phyloP scores from a whole-genome alignment of 1,284 basidiomycete genomes.

The Ganoderma boninense region DNA sequence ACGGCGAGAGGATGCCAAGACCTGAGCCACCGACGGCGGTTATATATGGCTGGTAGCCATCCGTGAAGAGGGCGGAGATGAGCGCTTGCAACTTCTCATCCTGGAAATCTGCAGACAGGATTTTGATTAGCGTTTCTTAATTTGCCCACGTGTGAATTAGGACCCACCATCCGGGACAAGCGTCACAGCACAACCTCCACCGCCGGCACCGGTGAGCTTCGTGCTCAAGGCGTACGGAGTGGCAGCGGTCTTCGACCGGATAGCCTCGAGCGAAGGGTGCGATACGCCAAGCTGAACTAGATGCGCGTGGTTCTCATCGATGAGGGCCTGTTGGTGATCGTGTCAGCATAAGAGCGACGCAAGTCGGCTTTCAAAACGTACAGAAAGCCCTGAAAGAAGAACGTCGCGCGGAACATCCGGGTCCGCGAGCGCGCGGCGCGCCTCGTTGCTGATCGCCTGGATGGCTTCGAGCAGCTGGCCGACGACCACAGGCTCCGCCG shows the following conservation, averaged over 20 bases:
- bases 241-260: conserved; percentile 74
- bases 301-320: conserved; percentile 90
- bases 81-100: conserved; percentile 65
- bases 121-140: conserved; percentile 11
- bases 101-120: conserved; percentile 62
- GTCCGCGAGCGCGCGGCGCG: conserved; percentile 77
- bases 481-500: conserved; percentile 80
- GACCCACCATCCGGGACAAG: conserved; percentile 87
- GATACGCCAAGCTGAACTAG: conserved; percentile 93
- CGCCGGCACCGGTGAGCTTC: conserved; percentile 99
- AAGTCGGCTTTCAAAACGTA: conserved; percentile 36
- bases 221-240: conserved; percentile 81
- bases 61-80: conserved; percentile 62
- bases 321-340: conserved; percentile 62
- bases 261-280: conserved; percentile 88
- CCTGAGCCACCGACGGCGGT: conserved; percentile 95
- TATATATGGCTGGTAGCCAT: conserved; percentile 87
- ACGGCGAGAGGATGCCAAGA: conserved; percentile 84
- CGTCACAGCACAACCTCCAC: conserved; percentile 97
- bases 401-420: conserved; percentile 71
- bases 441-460: conserved; percentile 85
- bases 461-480: conserved; percentile 79
- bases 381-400: conserved; percentile 68
- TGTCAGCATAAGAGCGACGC: background rate
- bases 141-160: background rate